A percentile compares a stretch with the other conserved stretches of the same genome.
Conservation (phyloP, 2,329 filamentous ascomycete species). For the Volutella citrinella region DNA sequence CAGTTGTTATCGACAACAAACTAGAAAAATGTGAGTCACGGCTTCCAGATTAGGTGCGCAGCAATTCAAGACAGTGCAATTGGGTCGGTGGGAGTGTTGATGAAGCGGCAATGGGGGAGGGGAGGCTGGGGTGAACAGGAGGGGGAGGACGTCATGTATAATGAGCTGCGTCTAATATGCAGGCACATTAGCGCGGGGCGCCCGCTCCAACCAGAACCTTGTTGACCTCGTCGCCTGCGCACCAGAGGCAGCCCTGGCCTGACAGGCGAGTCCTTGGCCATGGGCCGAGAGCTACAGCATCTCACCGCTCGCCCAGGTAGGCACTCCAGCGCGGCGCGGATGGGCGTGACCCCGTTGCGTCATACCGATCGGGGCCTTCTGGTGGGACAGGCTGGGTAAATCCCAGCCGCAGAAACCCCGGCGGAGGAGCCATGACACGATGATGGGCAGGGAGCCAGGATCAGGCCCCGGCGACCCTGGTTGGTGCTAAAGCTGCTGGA, state of each 20-base stretch:
- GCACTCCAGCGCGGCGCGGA: constrained; percentile 19
- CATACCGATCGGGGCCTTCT: constrained; percentile 19
- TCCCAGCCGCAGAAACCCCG: constrained; percentile 18
- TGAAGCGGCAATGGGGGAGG: constrained; percentile 3
- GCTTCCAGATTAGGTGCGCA: constrained; percentile 7
- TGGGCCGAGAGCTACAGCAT: constrained; percentile 13
- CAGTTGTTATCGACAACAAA: constrained; percentile 94
- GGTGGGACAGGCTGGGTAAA: constrained; percentile 13
- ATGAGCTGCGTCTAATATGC: constrained; percentile 26
- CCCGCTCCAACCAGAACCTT: constrained; percentile 7
- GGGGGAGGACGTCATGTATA: constrained; percentile 14
- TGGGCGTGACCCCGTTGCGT: constrained; percentile 20
- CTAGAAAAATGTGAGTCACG: constrained; percentile 45
- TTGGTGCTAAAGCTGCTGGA: too few species aligned
- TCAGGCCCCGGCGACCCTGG: too few species aligned
- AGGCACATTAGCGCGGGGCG: constrained; percentile 21
- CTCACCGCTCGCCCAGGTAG: constrained; percentile 17
- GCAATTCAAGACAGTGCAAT: constrained; percentile 15
- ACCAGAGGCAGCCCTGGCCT: constrained; percentile 16
- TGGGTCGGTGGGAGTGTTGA: constrained; percentile 2
- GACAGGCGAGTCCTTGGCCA: constrained; percentile 11
- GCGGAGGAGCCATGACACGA: constrained; percentile 21
- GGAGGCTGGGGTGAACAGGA: constrained; percentile 7
- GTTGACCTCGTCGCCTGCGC: constrained; percentile 11
- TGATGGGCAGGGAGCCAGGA: too few species aligned